Evolutionary conservation across 192 early-diverging fungal species (phyloP).

Genomic region (Backusella psychrophila): DNA sequence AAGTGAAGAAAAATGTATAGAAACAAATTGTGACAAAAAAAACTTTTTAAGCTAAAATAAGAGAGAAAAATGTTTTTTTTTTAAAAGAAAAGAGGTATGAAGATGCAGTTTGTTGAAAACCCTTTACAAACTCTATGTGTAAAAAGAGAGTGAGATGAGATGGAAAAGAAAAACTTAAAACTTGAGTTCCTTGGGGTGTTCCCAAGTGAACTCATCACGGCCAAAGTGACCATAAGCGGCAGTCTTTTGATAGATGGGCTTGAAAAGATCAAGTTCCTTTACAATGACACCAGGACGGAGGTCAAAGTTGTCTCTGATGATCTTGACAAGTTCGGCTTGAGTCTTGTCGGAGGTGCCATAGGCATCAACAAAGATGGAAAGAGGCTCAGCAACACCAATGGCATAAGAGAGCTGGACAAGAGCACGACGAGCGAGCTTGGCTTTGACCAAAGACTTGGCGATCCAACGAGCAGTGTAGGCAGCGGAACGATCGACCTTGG

Average conservation of each 20-base stretch:
- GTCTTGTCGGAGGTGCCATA: constrained; percentile 93
- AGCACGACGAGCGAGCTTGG: constrained; percentile 88
- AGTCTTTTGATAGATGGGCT: constrained; percentile 96
- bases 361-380: constrained; percentile 94
- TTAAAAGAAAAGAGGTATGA: neutral
- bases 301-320: constrained; percentile 99
- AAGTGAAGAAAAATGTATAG: constrained; percentile 9
- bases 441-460: constrained; percentile 94
- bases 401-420: constrained; percentile 98
- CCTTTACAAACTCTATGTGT: neutral
- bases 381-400: constrained; percentile 96
- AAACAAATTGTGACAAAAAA: constrained; percentile 12
- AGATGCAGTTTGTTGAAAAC: constrained; percentile 29
- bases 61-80: neutral
- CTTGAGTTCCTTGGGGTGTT: constrained; percentile 83
- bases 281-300: constrained; percentile 98
- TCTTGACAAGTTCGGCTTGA: constrained; percentile 86
- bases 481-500: constrained; percentile 98
- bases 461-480: constrained; percentile 98
- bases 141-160: neutral
- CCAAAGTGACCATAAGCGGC: constrained; percentile 97
- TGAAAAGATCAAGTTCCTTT: constrained; percentile 96
- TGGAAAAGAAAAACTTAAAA: constrained; percentile 38
- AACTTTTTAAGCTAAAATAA: neutral
- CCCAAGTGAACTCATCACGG: constrained; percentile 92